Conservation (phyloP, 2,329 filamentous ascomycete species). For the Phialophora verrucosa region DNA sequence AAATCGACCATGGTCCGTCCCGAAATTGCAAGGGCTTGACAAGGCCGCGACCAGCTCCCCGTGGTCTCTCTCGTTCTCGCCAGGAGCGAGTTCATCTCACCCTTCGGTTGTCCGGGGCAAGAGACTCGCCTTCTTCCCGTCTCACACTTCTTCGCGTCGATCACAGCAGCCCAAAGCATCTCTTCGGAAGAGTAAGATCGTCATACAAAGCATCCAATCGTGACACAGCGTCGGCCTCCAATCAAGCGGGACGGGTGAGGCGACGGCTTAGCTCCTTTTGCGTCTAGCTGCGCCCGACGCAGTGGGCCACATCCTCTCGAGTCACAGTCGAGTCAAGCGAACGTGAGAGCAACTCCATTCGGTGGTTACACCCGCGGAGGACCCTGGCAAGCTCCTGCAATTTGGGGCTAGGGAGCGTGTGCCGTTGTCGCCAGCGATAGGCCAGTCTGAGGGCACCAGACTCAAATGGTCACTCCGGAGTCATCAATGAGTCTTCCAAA, state of each 20-base stretch:
- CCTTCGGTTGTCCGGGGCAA: neutral
- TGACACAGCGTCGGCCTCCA: conserved; percentile 28
- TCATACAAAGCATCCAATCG: conserved; percentile 28
- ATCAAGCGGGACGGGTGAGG: conserved; percentile 32
- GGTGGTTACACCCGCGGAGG: conserved; percentile 16
- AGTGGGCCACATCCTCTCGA: conserved; percentile 9
- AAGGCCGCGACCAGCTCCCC: neutral
- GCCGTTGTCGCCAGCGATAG: neutral
- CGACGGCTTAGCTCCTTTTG: conserved; percentile 26
- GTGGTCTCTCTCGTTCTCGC: neutral
- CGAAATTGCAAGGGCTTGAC: neutral
- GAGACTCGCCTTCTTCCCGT: conserved; percentile 5
- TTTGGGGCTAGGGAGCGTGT: conserved; percentile 10
- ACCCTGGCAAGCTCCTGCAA: conserved; percentile 25
- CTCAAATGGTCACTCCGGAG: neutral
- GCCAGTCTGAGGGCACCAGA: neutral
- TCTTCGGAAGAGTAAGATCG: conserved; percentile 17
- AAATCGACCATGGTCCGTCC: conserved; percentile 1
- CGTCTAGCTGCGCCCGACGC: conserved; percentile 21
- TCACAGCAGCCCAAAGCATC: conserved; percentile 18
- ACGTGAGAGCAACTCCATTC: conserved; percentile 10
- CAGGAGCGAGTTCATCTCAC: neutral
- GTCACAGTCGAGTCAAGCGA: conserved; percentile 5
- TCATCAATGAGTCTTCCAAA: neutral
- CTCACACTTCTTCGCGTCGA: conserved; percentile 7